Percentiles rank a stretch among this genome's conserved stretches.
These are phyloP conservation scores for Aspergillus wentii DNA, from an alignment of 495 filamentous ascomycete genomes.

Conservation along the genomic window DNA sequence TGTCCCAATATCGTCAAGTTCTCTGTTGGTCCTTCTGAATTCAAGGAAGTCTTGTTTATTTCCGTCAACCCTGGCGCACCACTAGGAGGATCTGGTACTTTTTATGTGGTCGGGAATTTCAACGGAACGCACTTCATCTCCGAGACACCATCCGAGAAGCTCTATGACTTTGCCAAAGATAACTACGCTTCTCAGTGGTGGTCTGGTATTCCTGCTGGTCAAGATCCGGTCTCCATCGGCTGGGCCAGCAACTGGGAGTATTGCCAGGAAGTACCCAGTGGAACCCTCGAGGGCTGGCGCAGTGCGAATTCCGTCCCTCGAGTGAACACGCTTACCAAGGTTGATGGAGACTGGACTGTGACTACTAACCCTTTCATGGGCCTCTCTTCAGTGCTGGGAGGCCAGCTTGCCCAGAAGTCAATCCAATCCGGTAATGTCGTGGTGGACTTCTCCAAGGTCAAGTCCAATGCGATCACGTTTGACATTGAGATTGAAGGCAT, in stretches of 20 bases:
- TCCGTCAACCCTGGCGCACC: conserved; percentile 53
- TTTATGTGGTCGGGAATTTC: conserved; percentile 45
- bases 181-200: conserved; percentile 53
- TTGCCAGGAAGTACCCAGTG: conserved; percentile 42
- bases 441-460: conserved; percentile 30
- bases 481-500: conserved; percentile 36
- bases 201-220: conserved; percentile 28
- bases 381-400: conserved; percentile 19
- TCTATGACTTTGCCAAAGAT: conserved; percentile 47
- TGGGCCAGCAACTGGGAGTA: conserved; percentile 56
- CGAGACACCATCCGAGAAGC: neutral
- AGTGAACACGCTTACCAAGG: conserved; percentile 33
- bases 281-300: conserved; percentile 39
- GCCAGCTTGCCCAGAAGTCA: conserved; percentile 21
- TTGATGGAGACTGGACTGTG: conserved; percentile 32
- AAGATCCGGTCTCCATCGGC: conserved; percentile 38
- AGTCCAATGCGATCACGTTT: conserved; percentile 41
- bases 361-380: conserved; percentile 26
- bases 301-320: conserved; percentile 41
- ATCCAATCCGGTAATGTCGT: conserved; percentile 19
- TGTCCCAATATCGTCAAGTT: conserved; percentile 40
- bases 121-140: conserved; percentile 29
- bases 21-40: conserved; percentile 18
- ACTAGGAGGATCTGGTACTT: conserved; percentile 29
- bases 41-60: conserved; percentile 39